Conservation (phyloP, 495 filamentous ascomycete species). For the Symbiotaphrina buchneri region DNA sequence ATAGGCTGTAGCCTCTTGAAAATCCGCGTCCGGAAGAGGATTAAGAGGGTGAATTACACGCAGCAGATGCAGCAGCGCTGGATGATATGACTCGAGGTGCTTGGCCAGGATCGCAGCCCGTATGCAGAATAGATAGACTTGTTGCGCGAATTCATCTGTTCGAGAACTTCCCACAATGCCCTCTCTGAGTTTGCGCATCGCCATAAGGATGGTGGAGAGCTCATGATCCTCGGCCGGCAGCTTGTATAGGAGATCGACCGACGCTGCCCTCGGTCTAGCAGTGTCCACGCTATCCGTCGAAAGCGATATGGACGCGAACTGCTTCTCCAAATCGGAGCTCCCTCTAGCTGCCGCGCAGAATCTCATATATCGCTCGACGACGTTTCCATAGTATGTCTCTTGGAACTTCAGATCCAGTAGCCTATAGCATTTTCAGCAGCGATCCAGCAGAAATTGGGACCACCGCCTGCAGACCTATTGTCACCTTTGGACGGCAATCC, state of each 20-base stretch:
- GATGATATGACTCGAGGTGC: constrained; percentile 73
- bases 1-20: constrained; percentile 59
- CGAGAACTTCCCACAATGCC: constrained; percentile 55
- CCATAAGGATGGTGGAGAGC: constrained; percentile 36
- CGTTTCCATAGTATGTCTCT: constrained; percentile 65
- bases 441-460: too few species aligned
- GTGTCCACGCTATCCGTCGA: neutral
- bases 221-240: constrained; percentile 16
- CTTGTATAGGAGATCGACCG: constrained; percentile 18
- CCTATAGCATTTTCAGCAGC: constrained; percentile 18
- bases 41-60: constrained; percentile 38
- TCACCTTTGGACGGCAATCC: constrained; percentile 83
- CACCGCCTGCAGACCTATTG: constrained; percentile 25
- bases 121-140: constrained; percentile 44
- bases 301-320: constrained; percentile 43
- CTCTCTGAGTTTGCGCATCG: constrained; percentile 83
- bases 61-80: constrained; percentile 62
- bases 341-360: constrained; percentile 53
- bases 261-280: constrained; percentile 15
- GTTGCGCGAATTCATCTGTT: constrained; percentile 25
- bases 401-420: constrained; percentile 55
- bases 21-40: constrained; percentile 40
- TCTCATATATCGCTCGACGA: constrained; percentile 65
- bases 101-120: constrained; percentile 57
- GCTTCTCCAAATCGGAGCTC: constrained; percentile 43